phyloP scores from a whole-genome alignment of 805 yeast species.

The Cyberlindnera saturnus region DNA sequence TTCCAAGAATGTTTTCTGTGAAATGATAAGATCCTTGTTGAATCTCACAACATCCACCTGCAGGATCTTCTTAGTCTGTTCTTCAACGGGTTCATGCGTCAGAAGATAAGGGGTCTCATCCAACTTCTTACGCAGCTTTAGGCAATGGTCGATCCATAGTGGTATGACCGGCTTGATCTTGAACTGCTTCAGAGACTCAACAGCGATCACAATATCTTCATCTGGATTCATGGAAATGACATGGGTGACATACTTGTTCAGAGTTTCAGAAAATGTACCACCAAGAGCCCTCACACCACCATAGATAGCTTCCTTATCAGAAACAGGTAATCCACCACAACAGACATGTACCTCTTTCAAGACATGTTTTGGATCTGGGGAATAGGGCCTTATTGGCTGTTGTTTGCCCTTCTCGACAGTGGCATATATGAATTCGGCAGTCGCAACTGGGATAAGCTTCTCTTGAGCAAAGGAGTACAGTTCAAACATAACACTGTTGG shows the following conservation, averaged over 20 bases:
- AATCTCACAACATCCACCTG: conserved; percentile 10
- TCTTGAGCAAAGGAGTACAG: conserved; percentile 32
- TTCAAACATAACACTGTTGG: conserved; percentile 45
- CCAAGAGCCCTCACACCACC: conserved; percentile 69
- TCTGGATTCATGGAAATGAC: conserved; percentile 53
- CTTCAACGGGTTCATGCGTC: conserved; percentile 8
- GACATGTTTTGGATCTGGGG: conserved; percentile 66
- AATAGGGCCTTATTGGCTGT: conserved; percentile 50
- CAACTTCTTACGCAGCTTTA: conserved; percentile 43
- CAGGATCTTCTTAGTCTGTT: conserved; percentile 4
- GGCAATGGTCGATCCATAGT: conserved; percentile 72
- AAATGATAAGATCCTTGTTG: conserved; percentile 4
- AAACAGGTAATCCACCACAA: conserved; percentile 48
- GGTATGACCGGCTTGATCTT: conserved; percentile 63
- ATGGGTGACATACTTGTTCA: conserved; percentile 76
- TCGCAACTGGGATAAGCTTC: conserved; percentile 60
- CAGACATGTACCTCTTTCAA: conserved; percentile 59
- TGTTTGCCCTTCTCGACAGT: conserved; percentile 36
- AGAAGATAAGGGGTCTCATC: conserved; percentile 47
- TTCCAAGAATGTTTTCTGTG: conserved; percentile 28
- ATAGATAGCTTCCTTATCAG: conserved; percentile 61
- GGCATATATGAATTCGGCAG: conserved; percentile 53
- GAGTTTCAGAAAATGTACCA: conserved; percentile 56
- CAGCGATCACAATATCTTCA: conserved; percentile 55
- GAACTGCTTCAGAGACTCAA: conserved; percentile 31